phyloP scores from a whole-genome alignment of 371 early-diverging fungal genomes.

The Fennellomyces sp. region DNA sequence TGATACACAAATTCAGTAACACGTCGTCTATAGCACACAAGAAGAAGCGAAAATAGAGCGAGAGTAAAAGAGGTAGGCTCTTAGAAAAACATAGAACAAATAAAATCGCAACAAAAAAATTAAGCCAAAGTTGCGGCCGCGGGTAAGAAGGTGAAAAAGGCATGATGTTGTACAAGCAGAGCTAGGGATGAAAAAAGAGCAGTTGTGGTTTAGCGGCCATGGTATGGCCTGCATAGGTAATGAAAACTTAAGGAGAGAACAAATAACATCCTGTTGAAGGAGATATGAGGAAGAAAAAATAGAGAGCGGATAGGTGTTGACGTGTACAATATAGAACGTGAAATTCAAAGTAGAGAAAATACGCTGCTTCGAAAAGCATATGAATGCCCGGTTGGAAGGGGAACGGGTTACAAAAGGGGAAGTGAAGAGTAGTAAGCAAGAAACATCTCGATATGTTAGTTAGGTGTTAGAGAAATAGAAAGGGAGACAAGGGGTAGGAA shows the following conservation, averaged over 20 bases:
- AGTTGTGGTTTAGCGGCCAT: neutral
- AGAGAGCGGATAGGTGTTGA: neutral
- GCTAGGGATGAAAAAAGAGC: no score
- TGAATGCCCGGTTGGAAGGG: neutral
- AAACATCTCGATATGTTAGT: no score
- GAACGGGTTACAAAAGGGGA: neutral
- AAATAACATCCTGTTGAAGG: neutral
- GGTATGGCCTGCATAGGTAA: neutral
- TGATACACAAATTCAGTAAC: neutral
- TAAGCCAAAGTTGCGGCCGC: no score
- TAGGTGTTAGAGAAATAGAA: neutral
- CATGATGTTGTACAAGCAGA: no score
- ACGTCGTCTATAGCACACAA: neutral
- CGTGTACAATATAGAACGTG: neutral
- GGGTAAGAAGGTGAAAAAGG: no score
- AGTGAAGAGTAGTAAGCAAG: no score
- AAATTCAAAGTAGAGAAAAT: neutral
- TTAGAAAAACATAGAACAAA: neutral
- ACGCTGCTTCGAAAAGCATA: neutral
- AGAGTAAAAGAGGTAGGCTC: neutral
- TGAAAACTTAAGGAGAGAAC: slow-evolving; percentile 1
- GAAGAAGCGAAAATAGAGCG: neutral
- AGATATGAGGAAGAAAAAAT: neutral
- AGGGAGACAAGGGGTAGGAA: neutral
- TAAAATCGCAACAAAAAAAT: no score